Base-by-base conservation (phyloP, 768 basidiomycete genomes). In the Lactifluus volemus region DNA sequence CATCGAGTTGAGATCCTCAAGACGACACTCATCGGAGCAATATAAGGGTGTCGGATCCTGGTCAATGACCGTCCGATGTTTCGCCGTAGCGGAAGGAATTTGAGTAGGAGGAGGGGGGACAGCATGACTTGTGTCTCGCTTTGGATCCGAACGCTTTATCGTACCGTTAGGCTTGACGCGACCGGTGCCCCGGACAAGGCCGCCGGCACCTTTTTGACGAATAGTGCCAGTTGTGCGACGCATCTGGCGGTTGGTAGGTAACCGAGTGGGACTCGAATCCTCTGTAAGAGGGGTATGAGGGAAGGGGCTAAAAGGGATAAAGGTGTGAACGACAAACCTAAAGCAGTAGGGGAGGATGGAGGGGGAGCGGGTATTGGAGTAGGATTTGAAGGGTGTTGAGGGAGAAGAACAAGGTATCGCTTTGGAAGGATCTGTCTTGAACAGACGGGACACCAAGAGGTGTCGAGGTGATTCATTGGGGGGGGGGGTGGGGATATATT, bases 361-460 rank as follows among this genome's bases (percentile, higher is more conserved):
- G 79, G 77, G 1, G 78, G 68, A 30, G 77, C 68, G 45, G 77
- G 70, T 48, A 73, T 61, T 54, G 69, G 53, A 59, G 70, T 54
- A 44, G 65, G 55, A n/a, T 38, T 45, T 67, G 68, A 58, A 25
- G 55, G 66, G 14, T 65, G 73, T 30, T 69, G 65, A 58, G 68
- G 63, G 58, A 83, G 68, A 36, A 81, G 72, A 59, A 88, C 79
- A 12, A 77, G 77, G 65, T 74, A 75, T 65, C 87, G 85, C 70
- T 88, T 89, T n/a, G 90, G 89, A n/a, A 81, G 75, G 66, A 92
- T 90, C 64, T 86, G 85, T 66, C 82, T 77, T 68, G 84, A 81
- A 77, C 90, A 92, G 68, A 81, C 82, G 53, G 87, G 86, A 79
- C 89, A 92, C 86, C 86, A 92, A 58, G 83, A 76, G 63, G 84